Evolutionary conservation across 495 filamentous ascomycete species (phyloP).

Genomic region (Hypoxylon crocopeplum): DNA sequence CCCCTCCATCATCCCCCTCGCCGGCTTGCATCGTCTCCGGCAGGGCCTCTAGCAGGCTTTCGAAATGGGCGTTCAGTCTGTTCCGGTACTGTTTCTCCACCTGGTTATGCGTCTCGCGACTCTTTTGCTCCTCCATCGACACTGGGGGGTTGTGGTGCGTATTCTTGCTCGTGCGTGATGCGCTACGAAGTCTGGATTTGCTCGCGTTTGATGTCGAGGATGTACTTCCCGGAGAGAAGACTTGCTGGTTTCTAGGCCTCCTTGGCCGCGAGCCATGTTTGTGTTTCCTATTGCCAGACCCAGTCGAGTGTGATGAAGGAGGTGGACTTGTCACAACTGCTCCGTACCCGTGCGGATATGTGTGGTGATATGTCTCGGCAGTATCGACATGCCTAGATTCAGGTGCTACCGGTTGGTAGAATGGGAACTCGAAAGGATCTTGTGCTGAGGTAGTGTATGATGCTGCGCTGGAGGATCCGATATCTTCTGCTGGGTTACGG

Average conservation of each 20-base stretch:
- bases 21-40: constrained; percentile 45
- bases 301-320: constrained; percentile 20
- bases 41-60: constrained; percentile 50
- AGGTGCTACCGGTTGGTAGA: constrained; percentile 27
- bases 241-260: constrained; percentile 21
- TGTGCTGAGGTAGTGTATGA: constrained; percentile 27
- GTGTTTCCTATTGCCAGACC: constrained; percentile 26
- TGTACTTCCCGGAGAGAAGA: constrained; percentile 34
- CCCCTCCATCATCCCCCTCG: constrained; percentile 32
- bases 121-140: constrained; percentile 47
- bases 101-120: constrained; percentile 53
- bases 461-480: constrained; percentile 28
- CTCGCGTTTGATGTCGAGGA: constrained; percentile 24
- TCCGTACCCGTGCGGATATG: constrained; percentile 33
- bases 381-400: constrained; percentile 27
- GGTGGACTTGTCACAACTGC: constrained; percentile 28
- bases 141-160: constrained; percentile 42
- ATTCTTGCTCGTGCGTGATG: constrained; percentile 51
- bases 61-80: constrained; percentile 54
- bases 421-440: constrained; percentile 35
- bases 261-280: constrained; percentile 24
- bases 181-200: constrained; percentile 47
- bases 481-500: constrained; percentile 30
- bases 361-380: constrained; percentile 34
- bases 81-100: constrained; percentile 60